Conservation (phyloP, 2,329 filamentous ascomycete genomes). For the Trichoderma asperellum region DNA sequence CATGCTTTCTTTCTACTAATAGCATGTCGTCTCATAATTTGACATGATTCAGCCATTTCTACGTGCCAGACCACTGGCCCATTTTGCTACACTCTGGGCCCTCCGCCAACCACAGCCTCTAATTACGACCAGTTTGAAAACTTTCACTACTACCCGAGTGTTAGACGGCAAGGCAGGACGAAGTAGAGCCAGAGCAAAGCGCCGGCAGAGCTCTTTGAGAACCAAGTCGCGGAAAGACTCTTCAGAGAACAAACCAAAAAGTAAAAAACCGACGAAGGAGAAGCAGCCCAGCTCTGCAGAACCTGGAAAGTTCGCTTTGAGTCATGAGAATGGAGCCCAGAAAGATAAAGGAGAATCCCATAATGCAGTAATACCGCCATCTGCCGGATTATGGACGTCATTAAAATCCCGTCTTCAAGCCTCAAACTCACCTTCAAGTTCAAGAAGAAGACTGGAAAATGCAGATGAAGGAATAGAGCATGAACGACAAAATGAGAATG, state of each 20-base stretch:
- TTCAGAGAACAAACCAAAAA: neutral
- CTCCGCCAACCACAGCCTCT: neutral
- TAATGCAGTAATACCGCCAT: neutral
- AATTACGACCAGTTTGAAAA: neutral
- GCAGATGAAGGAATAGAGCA: neutral
- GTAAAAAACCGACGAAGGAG: neutral
- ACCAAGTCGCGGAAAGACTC: neutral
- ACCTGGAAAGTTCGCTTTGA: neutral
- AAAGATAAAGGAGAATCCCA: neutral
- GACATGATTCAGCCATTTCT: conserved; percentile 39
- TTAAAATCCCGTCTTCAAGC: conserved; percentile 37
- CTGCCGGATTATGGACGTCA: conserved; percentile 37
- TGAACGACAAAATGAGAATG: conserved; percentile 6
- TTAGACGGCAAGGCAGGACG: neutral
- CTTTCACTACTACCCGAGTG: conserved; percentile 1
- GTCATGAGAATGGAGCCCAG: neutral
- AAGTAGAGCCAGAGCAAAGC: conserved; percentile 1
- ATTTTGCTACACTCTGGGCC: neutral
- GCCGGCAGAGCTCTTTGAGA: neutral
- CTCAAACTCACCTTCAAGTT: neutral
- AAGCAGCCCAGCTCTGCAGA: neutral
- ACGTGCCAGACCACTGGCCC: conserved; percentile 21
- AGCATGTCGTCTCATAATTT: conserved; percentile 4
- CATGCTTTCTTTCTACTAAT: neutral
- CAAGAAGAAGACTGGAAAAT: neutral